phyloP scores from a whole-genome alignment of 176 grass and related monocot species.

The Panicum miliaceum region DNA sequence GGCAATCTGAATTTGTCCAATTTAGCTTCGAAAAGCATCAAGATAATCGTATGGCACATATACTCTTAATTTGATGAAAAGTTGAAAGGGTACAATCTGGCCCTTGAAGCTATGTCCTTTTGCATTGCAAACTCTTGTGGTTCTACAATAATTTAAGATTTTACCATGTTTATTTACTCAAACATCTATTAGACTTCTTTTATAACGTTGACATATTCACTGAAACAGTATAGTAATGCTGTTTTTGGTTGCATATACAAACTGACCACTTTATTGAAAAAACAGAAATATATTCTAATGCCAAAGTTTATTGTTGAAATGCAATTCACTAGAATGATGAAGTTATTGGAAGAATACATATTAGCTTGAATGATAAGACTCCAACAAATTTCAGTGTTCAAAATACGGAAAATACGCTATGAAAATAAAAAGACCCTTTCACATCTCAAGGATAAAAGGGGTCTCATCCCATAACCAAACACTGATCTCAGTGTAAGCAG shows the following conservation, averaged over 20 bases:
- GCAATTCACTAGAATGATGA: background rate
- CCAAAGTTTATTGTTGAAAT: background rate
- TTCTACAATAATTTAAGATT: background rate
- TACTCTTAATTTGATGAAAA: background rate
- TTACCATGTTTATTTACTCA: background rate
- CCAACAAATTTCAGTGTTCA: background rate
- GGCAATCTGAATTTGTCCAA: background rate
- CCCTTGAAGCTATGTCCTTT: background rate
- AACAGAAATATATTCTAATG: background rate
- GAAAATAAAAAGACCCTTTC: background rate
- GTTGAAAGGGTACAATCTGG: background rate
- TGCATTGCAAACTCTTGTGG: background rate
- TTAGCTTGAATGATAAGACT: background rate
- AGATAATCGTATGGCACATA: background rate
- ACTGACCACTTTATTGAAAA: too few relatives aligned
- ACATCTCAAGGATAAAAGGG: background rate
- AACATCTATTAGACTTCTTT: background rate
- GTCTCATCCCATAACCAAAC: too few relatives aligned
- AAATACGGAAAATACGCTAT: too few relatives aligned
- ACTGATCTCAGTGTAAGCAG: background rate
- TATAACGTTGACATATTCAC: background rate
- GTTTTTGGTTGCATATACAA: too few relatives aligned
- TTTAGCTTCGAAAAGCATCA: background rate
- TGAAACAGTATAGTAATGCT: background rate
- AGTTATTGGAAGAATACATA: background rate